Base-by-base conservation (phyloP, 2,329 filamentous ascomycete species). In the Colletotrichum sp. region DNA sequence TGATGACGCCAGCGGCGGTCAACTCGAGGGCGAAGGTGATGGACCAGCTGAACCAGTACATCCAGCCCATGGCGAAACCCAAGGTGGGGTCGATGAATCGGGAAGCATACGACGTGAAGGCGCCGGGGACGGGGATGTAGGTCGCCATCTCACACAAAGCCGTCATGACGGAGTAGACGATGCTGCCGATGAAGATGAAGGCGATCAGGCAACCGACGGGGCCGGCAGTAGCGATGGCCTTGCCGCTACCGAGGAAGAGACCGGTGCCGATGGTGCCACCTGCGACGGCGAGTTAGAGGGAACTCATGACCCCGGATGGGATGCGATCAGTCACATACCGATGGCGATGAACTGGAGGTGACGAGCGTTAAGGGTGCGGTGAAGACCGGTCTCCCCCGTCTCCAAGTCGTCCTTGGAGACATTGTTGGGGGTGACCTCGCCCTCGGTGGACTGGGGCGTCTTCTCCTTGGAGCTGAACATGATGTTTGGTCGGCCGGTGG, bases 41-140 rank as follows among this genome's bases (percentile, higher is more conserved):
- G 21, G 92, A 89, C 93, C 93, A 96, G 49, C 90, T 93, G 81
- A 95, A 95, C 93, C 93, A 96, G 85, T 96, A 96, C 76, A 95
- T 92, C 94, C 94, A 96, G 24, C 95, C 94, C 89, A 96, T 94
- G 24, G 94, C 90, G 80, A 96, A 96, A 9, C 93, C 94, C 64
- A 95, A 87, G 72, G 92, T 92, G 13, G 91, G 92, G 80, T 95
- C 92, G 78, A 95, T 89, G 80, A 96, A 95, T 21, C 95, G 93
- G 52, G 92, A 90, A 26, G 94, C 94, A 80, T 96, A 96, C 57
- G 92, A 90, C 34, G 94, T 94, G 82, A 96, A 96, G 55, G 93
- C 93, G 74, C 94, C 95, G 24, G 93, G 88, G 44, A 96, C 92
- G 7, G 95, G 95, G 32, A 96, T 92, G 80, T 93, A 95, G 13